phyloP scores from a whole-genome alignment of 2,329 filamentous ascomycete species.

The Juglanconis juglandina region DNA sequence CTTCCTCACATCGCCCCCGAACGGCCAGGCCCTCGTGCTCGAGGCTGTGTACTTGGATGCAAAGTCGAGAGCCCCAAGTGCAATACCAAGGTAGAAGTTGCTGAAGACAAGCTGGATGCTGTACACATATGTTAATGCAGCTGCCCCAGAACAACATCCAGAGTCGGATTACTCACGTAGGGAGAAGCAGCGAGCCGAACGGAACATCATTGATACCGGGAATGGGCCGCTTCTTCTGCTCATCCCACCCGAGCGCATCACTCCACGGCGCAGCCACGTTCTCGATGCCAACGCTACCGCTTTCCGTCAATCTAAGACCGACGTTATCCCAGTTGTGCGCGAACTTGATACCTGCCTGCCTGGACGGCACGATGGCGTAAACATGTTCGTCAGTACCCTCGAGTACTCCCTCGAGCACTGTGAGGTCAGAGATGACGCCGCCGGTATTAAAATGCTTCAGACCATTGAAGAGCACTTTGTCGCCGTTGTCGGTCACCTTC shows the following conservation, averaged over 20 bases:
- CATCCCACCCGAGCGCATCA: conserved; percentile 61
- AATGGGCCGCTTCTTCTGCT: conserved; percentile 45
- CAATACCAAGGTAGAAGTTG: conserved; percentile 65
- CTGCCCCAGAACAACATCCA: not conserved
- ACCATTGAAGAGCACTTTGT: conserved; percentile 57
- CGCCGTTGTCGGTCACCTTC: conserved; percentile 51
- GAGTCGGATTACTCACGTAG: conserved; percentile 39
- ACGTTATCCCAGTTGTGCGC: conserved; percentile 64
- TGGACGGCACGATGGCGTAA: conserved; percentile 58
- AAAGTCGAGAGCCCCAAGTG: conserved; percentile 53
- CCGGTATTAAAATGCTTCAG: conserved; percentile 67
- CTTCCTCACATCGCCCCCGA: conserved; percentile 51
- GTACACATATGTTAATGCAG: not conserved
- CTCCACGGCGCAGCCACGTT: conserved; percentile 55
- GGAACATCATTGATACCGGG: conserved; percentile 48
- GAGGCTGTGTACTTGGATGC: conserved; percentile 55
- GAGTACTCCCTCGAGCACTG: conserved; percentile 61
- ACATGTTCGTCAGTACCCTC: conserved; percentile 58
- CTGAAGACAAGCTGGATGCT: conserved; percentile 63
- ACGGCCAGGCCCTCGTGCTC: conserved; percentile 61
- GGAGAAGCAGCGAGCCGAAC: conserved; percentile 56
- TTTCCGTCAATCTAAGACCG: conserved; percentile 61
- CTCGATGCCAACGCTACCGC: conserved; percentile 58
- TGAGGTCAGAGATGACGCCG: conserved; percentile 63
- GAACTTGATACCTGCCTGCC: conserved; percentile 56